Conservation (phyloP, 257 asterid species). For the Lithospermum erythrorhizon region DNA sequence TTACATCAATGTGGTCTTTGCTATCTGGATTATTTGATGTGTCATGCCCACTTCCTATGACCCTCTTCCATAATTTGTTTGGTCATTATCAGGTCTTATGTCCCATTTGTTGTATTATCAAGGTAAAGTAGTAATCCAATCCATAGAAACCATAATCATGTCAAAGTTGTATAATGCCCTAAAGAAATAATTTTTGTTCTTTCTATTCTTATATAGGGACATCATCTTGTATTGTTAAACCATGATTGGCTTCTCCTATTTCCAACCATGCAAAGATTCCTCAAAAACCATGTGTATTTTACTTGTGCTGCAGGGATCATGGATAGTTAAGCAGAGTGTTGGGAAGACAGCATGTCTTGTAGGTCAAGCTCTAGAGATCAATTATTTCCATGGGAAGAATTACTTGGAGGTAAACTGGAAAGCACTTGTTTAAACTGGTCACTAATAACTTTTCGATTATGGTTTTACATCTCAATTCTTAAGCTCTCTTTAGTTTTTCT, state of each 20-base stretch:
- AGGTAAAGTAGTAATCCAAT: neutral
- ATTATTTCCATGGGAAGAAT: conserved; percentile 75
- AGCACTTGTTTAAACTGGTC: neutral
- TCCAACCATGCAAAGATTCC: neutral
- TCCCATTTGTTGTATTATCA: too few species aligned
- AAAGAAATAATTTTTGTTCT: neutral
- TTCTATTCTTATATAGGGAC: neutral
- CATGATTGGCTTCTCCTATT: neutral
- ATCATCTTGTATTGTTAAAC: neutral
- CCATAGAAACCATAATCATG: neutral
- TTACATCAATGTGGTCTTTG: too few species aligned
- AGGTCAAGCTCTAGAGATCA: conserved; percentile 76
- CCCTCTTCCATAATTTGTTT: too few species aligned
- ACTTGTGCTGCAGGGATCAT: conserved; percentile 64
- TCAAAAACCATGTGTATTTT: neutral
- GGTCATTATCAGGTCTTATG: too few species aligned
- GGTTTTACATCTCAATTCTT: too few species aligned
- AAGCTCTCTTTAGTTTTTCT: too few species aligned
- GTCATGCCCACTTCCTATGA: too few species aligned
- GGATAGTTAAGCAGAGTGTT: conserved; percentile 96
- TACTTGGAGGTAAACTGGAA: conserved; percentile 74
- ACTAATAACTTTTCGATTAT: too few species aligned
- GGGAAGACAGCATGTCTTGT: conserved; percentile 79
- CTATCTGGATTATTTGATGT: too few species aligned
- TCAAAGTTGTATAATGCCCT: neutral